Base-by-base conservation (phyloP, 1,284 basidiomycete species). In the Moesziomyces globuligerus region DNA sequence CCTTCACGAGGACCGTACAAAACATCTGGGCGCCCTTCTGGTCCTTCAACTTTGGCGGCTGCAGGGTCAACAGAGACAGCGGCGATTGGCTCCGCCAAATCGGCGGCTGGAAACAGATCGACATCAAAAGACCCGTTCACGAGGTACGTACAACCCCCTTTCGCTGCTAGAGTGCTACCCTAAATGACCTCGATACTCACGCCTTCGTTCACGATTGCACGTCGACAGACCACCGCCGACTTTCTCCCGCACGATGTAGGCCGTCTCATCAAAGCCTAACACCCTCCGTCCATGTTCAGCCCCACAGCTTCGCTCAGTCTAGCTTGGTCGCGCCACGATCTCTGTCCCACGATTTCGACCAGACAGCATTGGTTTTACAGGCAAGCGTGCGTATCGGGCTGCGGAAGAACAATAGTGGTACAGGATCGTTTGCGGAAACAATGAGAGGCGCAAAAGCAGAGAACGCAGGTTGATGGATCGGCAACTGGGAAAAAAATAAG, bases 61-160 rank as follows among this genome's bases (percentile, higher is more conserved):
- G 75, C 42, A 24, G 64, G 25, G 25, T 77, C 7, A 65, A 49
- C 55, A 45, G 76, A 5, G 65, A 66, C 24, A 57, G 52, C 2
- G 67, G 20, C 8, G 67, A 67, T 7, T 69, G 67, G 66, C 11
- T 77, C 8, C 47, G 18, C 11, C 29, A 56, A 3, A 43, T 72
- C 7, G 74, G 62, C 13, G 75, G 76, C 7, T 76, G 76, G 76
- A 65, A 70, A 36, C 4, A 52, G 3, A 57, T 74, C n/a, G 61
- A 72, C 17, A 17, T 78, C 34, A 48, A 65, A 21, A 37, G 61
- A 20, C 66, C 66, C 15, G 45, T 49, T 1, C 47, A 53, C 24
- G 65, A 72, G 47, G 53, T 67, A 20, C 10, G 51, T 59, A 18
- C 20, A 42, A 4, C 13, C 20, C 26, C 24, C 46, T 17, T 21